Conservation (phyloP, 2,329 filamentous ascomycete genomes). For the Amphichorda felina region DNA sequence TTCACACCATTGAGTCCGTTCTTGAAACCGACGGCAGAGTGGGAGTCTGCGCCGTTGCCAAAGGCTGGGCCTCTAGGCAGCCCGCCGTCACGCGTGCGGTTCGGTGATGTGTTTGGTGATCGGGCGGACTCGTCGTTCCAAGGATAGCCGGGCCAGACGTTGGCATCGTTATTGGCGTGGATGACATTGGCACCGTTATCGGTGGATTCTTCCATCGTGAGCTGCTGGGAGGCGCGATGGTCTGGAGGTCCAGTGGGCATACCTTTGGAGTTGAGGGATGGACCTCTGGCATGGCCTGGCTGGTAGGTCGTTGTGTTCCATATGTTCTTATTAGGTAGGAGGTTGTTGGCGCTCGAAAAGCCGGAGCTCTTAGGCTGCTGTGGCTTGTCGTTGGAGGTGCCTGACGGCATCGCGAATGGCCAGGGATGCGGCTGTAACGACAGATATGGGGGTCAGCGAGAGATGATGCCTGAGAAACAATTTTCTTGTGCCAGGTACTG, state of each 20-base stretch:
- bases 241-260: too few relatives aligned
- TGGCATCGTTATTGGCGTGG: conserved; percentile 55
- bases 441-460: too few relatives aligned
- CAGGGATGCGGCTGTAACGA: too few relatives aligned
- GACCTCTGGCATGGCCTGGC: neutral
- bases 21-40: neutral
- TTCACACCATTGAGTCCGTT: conserved; percentile 16
- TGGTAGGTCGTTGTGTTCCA: conserved; percentile 2
- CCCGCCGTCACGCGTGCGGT: conserved; percentile 32
- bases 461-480: too few relatives aligned
- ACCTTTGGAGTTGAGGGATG: conserved; percentile 2
- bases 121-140: conserved; percentile 43
- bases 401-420: conserved; percentile 3
- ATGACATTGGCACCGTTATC: conserved; percentile 45
- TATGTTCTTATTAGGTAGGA: conserved; percentile 1
- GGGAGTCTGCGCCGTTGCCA: conserved; percentile 2
- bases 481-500: too few relatives aligned
- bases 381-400: conserved; percentile 2
- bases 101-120: conserved; percentile 46
- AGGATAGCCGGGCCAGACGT: conserved; percentile 32
- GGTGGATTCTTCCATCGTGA: conserved; percentile 1
- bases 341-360: conserved; percentile 1
- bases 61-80: conserved; percentile 6
- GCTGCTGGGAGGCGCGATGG: too few relatives aligned
- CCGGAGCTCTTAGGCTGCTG: conserved; percentile 4